Percentiles rank a stretch among this genome's conserved stretches.
These are phyloP conservation scores for Persicaria maculosa DNA, from an alignment of 148 eudicot species.

Conservation along the genomic window DNA sequence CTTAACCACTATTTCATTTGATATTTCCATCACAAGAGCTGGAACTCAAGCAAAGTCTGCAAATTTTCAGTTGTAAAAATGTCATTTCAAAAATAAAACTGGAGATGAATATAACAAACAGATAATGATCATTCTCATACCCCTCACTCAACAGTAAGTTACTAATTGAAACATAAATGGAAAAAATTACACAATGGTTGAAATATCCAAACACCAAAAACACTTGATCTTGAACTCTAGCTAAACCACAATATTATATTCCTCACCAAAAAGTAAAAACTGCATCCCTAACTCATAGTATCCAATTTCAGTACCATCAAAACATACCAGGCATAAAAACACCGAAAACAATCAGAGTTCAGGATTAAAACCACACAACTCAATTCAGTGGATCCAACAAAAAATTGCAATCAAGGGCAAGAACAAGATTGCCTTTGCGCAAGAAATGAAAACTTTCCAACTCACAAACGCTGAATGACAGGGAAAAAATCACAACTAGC, in stretches of 20 bases:
- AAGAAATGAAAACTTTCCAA: neutral
- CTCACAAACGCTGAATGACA: neutral
- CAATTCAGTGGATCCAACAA: neutral
- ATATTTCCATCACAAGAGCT: constrained; percentile 62
- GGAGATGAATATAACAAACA: neutral
- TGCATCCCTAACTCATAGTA: neutral
- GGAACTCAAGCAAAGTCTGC: constrained; percentile 25
- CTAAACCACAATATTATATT: neutral
- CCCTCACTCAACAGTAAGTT: neutral
- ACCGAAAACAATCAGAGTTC: neutral
- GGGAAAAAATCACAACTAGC: neutral
- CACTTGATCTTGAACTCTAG: neutral
- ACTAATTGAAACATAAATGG: neutral
- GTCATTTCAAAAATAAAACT: neutral
- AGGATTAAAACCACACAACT: neutral
- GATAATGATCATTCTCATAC: neutral
- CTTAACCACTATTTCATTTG: constrained; percentile 61
- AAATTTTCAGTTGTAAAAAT: neutral
- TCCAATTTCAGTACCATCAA: neutral
- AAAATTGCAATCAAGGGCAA: neutral
- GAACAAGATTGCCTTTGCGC: neutral
- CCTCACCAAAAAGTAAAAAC: neutral
- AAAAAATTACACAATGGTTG: neutral
- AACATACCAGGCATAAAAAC: neutral
- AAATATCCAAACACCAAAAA: too few species aligned